These are phyloP conservation scores for Microcyclosporella mali DNA, from an alignment of 2,329 filamentous ascomycete genomes.

Conservation along the genomic window DNA sequence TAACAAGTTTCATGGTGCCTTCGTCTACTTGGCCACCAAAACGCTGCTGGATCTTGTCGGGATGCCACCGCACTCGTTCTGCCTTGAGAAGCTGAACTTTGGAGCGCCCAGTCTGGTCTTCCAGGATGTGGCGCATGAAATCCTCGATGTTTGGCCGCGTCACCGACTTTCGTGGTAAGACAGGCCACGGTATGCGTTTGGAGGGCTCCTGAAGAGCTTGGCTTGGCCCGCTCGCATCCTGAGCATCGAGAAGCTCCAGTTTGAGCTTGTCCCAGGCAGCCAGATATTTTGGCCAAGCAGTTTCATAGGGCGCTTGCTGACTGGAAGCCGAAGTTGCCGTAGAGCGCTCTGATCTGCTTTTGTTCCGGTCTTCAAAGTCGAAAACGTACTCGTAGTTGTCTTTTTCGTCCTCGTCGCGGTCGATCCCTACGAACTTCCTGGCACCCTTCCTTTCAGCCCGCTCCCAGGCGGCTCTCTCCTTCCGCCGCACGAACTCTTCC, in stretches of 20 bases:
- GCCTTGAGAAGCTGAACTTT: conserved; percentile 59
- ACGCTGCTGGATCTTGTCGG: conserved; percentile 92
- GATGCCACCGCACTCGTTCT: conserved; percentile 92
- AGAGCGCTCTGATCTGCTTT: conserved; percentile 7
- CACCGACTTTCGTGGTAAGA: conserved; percentile 55
- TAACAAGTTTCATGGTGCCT: conserved; percentile 69
- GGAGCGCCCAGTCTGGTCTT: conserved; percentile 11
- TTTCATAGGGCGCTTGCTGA: conserved; percentile 20
- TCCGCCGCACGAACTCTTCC: conserved; percentile 39
- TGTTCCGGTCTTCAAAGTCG: conserved; percentile 13
- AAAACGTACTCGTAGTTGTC: conserved; percentile 43
- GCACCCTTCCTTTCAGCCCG: conserved; percentile 31
- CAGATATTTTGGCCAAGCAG: conserved; percentile 26
- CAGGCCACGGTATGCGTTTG: conserved; percentile 63
- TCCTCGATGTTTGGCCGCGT: conserved; percentile 55
- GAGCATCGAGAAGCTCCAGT: conserved; percentile 17
- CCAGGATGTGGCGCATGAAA: conserved; percentile 60
- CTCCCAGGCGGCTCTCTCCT: conserved; percentile 31
- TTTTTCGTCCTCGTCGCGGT: conserved; percentile 46
- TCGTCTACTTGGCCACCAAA: conserved; percentile 68
- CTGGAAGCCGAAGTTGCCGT: not conserved
- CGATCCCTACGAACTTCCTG: conserved; percentile 31
- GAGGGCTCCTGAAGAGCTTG: conserved; percentile 13
- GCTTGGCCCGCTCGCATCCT: conserved; percentile 2
- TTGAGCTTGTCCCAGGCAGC: conserved; percentile 28